Conservation (phyloP, 257 asterid genomes). For the Hygrophila difformis region DNA sequence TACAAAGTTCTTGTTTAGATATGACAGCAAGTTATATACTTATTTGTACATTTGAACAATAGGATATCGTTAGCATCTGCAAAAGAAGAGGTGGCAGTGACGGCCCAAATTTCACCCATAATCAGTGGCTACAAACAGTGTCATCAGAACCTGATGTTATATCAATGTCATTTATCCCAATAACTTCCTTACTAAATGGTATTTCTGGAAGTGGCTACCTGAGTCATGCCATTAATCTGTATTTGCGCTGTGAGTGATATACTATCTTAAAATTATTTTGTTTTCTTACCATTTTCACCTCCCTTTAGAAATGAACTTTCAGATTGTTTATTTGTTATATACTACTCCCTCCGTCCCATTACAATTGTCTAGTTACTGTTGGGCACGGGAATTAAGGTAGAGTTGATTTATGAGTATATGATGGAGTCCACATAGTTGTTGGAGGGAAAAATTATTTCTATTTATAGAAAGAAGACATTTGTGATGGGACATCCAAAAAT, state of each 20-base stretch:
- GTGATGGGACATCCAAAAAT: too few species aligned
- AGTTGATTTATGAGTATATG: too few species aligned
- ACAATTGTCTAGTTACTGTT: too few species aligned
- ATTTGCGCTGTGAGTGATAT: constrained; percentile 79
- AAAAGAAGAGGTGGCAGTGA: constrained; percentile 94
- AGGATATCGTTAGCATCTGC: constrained; percentile 72
- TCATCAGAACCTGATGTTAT: constrained; percentile 90
- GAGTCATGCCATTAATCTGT: constrained; percentile 94
- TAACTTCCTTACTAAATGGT: constrained; percentile 89
- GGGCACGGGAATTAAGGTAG: too few species aligned
- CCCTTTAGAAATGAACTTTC: background rate
- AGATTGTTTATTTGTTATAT: too few species aligned
- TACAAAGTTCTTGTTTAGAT: too few species aligned
- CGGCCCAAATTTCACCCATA: constrained; percentile 47
- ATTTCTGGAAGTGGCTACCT: constrained; percentile 91
- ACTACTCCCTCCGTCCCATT: too few species aligned
- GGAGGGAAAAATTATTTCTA: too few species aligned
- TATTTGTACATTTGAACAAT: constrained; percentile 25
- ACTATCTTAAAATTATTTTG: constrained; percentile 10
- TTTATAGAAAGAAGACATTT: too few species aligned
- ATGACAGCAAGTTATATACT: too few species aligned
- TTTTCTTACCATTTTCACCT: constrained; percentile 9
- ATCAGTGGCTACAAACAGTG: constrained; percentile 89
- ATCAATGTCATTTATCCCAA: constrained; percentile 89
- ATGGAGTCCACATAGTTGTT: too few species aligned